Evolutionary conservation across 2,329 filamentous ascomycete species (phyloP).

Genomic region (Colletotrichum costaricense): DNA sequence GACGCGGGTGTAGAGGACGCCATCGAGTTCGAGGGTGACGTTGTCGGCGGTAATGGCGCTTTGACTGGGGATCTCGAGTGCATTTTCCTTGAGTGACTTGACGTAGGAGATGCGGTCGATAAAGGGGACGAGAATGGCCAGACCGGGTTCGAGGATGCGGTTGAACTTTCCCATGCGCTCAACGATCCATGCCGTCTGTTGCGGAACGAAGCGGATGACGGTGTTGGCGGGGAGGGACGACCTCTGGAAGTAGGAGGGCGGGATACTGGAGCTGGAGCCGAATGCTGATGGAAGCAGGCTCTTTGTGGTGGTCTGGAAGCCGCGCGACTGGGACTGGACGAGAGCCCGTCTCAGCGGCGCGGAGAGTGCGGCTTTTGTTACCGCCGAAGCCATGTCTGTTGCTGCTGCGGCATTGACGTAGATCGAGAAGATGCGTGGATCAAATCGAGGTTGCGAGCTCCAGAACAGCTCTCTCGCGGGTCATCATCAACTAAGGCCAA

Average conservation of each 20-base stretch:
- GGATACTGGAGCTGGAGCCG: slow-evolving; percentile 51
- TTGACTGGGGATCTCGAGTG: slow-evolving; percentile 97
- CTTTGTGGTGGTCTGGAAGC: slow-evolving; percentile 33
- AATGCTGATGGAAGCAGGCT: slow-evolving; percentile 39
- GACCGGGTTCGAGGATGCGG: slow-evolving; percentile 89
- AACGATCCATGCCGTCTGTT: slow-evolving; percentile 99
- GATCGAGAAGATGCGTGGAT: slow-evolving; percentile 17
- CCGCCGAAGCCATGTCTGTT: slow-evolving; percentile 36
- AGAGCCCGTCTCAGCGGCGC: slow-evolving; percentile 35
- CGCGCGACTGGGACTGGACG: slow-evolving; percentile 32
- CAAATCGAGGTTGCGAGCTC: slow-evolving; percentile 19
- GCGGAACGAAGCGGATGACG: slow-evolving; percentile 95
- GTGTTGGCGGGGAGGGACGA: slow-evolving; percentile 89
- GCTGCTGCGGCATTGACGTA: slow-evolving; percentile 36
- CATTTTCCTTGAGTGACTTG: slow-evolving; percentile 95
- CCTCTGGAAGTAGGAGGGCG: slow-evolving; percentile 84
- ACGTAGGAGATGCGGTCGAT: slow-evolving; percentile 98
- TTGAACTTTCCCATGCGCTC: slow-evolving; percentile 99
- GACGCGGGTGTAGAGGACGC: slow-evolving; percentile 93
- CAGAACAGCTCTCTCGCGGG: slow-evolving; percentile 5
- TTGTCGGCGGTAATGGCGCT: slow-evolving; percentile 99
- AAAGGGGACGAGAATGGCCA: slow-evolving; percentile 89
- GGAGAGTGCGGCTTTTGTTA: slow-evolving; percentile 37
- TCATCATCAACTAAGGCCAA: slow-evolving; percentile 7
- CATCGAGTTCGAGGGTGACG: slow-evolving; percentile 95